Evolutionary conservation across 129 eudicot species (phyloP).

Genomic region (Flaveria linearis): DNA sequence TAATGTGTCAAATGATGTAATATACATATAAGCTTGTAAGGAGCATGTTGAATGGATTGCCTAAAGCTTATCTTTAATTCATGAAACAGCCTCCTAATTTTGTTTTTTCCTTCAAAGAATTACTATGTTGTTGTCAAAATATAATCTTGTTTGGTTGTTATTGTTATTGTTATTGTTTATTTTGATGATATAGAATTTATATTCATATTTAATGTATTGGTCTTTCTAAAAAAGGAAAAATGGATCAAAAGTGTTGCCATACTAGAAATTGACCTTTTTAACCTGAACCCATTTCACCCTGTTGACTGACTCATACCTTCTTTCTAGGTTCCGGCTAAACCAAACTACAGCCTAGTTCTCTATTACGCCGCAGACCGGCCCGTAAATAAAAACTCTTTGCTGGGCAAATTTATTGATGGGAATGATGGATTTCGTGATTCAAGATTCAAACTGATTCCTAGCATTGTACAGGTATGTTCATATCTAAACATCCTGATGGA

Average conservation of each 20-base stretch:
- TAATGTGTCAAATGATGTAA: not conserved
- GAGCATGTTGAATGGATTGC: not conserved
- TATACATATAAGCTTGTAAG: not conserved
- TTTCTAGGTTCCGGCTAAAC: constrained; percentile 88
- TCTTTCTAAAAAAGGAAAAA: not conserved
- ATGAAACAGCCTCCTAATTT: constrained; percentile 1
- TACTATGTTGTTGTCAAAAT: not conserved
- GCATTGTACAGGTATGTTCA: constrained; percentile 73
- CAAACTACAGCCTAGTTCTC: constrained; percentile 89
- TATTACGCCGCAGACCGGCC: constrained; percentile 98
- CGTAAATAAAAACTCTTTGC: constrained; percentile 66
- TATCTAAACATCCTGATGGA: not conserved
- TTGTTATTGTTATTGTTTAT: too few relatives aligned
- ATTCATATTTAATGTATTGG: not conserved
- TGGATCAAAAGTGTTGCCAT: too few relatives aligned
- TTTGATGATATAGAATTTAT: not conserved
- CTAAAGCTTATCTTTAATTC: not conserved
- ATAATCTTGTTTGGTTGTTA: too few relatives aligned
- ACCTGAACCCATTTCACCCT: not conserved
- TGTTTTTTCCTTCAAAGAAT: not conserved
- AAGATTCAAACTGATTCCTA: constrained; percentile 89
- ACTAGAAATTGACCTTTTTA: not conserved
- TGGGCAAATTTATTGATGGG: constrained; percentile 86
- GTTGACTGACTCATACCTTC: constrained; percentile 2
- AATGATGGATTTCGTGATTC: constrained; percentile 82